Evolutionary conservation across 331 rosid genomes (phyloP), one percentile per base, ranked within the genome.

Genomic region (Phaseolus coccineus): DNA sequence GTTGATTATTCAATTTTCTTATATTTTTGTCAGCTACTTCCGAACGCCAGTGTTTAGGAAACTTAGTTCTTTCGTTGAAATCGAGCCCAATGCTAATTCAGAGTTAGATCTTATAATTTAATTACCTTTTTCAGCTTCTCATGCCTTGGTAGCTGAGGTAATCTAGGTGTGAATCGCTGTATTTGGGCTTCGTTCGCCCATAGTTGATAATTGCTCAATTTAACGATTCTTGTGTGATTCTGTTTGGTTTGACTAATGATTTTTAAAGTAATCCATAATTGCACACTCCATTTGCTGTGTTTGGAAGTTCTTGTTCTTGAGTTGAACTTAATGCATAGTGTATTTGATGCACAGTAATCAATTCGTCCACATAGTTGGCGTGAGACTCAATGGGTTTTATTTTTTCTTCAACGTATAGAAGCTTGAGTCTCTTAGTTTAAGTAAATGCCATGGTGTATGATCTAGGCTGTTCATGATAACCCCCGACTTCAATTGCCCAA

Each of bases 31-130:
- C 51, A 35, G 81, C 3, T 66, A 33, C 73, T 77, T 80, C 71
- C 19, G 39, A 74, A 70, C 78, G 22, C 56, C 50, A 19, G 77
- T 53, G 44, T 61, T 8, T 66, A 4, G 71, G 7, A 22, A 59
- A 52, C 77, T 79, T 5, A 19, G 24, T 37, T 1, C 28, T 3
- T 63, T 11, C 6, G 35, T 51, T 72, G 24, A 22, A 75, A 65
- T 71, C 31, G 37, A 65, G 78, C 37, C 19, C 78, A 82, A 86
- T 80, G 87, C 73, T 9, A 86, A 77, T 47, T 80, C 37, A 22
- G 62, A 19, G 3, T 13, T 74, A 74, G 94, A 86, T 91, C 89
- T 87, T 80, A 66, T 65, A 33, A 19, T 78, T 80, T 44, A 74
- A 66, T 77, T 27, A 74, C 46, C 62, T 40, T 85, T 84, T 53